Percentiles rank a stretch among this genome's conserved stretches.
Conservation (phyloP, 495 filamentous ascomycete genomes). For the Daldinia childiae region DNA sequence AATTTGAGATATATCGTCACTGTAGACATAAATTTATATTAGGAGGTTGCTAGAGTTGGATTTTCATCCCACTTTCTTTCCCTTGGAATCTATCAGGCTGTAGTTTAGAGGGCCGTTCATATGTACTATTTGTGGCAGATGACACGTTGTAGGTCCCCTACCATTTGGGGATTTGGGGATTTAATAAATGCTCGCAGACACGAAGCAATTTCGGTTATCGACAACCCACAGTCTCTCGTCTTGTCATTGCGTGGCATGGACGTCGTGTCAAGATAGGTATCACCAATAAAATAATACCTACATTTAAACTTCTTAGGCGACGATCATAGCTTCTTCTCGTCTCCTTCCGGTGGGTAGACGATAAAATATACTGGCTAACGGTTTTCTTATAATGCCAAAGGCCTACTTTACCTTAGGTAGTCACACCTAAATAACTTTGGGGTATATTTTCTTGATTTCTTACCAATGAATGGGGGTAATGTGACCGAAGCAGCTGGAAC, state of each 20-base stretch:
- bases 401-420: neutral
- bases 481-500: conserved; percentile 1
- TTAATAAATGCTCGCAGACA: conserved; percentile 28
- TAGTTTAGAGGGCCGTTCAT: conserved; percentile 5
- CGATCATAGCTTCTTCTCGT: conserved; percentile 8
- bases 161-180: conserved; percentile 3
- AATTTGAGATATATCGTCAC: conserved; percentile 21
- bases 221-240: conserved; percentile 22
- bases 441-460: conserved; percentile 5
- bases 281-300: conserved; percentile 21
- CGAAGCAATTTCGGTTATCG: conserved; percentile 37
- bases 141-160: conserved; percentile 33
- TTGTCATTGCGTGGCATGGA: conserved; percentile 31
- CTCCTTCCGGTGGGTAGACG: neutral
- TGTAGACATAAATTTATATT: conserved; percentile 23
- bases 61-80: conserved; percentile 18
- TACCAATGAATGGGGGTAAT: neutral
- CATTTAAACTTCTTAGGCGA: conserved; percentile 20
- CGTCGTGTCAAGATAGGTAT: conserved; percentile 20
- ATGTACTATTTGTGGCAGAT: conserved; percentile 16
- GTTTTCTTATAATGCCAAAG: conserved; percentile 1
- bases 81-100: neutral
- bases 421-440: neutral
- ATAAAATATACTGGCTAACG: neutral
- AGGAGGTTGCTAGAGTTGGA: conserved; percentile 2